Conservation (phyloP, 495 filamentous ascomycete genomes). For the Opeltia flavorubescens region DNA sequence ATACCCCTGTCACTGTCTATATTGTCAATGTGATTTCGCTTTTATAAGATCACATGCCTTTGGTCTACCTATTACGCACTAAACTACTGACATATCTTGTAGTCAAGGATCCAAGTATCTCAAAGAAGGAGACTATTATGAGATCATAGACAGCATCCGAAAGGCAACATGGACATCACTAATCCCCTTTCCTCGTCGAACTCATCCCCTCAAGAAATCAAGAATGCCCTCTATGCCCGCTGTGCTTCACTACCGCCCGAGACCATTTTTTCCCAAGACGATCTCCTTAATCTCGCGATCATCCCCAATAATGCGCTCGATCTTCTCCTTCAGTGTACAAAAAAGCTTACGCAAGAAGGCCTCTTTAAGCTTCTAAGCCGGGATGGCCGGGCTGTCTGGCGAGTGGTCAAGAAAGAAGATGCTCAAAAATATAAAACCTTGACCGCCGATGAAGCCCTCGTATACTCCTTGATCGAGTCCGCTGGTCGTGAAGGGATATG, state of each 20-base stretch:
- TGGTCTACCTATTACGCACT: no score
- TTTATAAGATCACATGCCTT: no score
- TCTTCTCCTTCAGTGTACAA: constrained; percentile 44
- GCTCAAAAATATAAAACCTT: constrained; percentile 60
- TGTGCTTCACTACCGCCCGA: constrained; percentile 25
- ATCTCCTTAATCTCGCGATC: constrained; percentile 45
- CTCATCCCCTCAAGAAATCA: constrained; percentile 9
- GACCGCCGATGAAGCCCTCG: constrained; percentile 54
- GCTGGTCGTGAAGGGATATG: constrained; percentile 72
- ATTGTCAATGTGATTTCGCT: no score
- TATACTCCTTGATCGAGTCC: constrained; percentile 77
- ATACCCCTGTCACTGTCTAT: no score
- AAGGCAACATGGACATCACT: neutral
- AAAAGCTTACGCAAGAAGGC: constrained; percentile 50
- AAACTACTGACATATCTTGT: no score
- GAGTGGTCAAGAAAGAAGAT: constrained; percentile 49
- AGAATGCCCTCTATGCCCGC: constrained; percentile 13
- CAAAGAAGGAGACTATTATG: neutral
- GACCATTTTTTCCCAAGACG: constrained; percentile 50
- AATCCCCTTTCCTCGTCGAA: neutral
- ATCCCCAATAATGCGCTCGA: constrained; percentile 44
- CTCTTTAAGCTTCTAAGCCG: constrained; percentile 46
- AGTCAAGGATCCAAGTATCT: no score
- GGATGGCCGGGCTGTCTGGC: constrained; percentile 47
- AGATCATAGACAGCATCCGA: neutral